Base-by-base conservation (phyloP, 2,329 filamentous ascomycete genomes). In the Cyanodermella asteris region DNA sequence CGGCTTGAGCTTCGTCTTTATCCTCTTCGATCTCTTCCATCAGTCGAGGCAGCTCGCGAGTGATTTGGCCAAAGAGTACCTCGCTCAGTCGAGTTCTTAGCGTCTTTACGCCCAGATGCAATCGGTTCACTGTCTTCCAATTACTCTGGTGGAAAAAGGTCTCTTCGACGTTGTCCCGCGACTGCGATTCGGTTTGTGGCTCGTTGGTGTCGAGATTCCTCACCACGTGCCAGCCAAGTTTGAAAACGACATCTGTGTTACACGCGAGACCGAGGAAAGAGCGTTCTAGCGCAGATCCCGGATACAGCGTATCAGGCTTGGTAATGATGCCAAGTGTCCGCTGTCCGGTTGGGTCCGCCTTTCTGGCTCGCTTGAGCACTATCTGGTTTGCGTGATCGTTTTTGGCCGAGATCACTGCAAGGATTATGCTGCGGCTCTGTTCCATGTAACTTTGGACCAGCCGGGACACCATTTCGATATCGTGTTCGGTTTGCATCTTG, bases 281-380 rank as follows among this genome's bases (percentile, higher is more conserved):
- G 28, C 7, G 28, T 37, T 27, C 36, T 17, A 32, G 28, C 15
- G 31, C 32, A n/a, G 41, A 42, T 1, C 38, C 41, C 9, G 22
- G 22, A 10, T 38, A 31, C 6, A 49, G 24, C 4, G 21, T 34
- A 32, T 57, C 53, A 7, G 47, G 48, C 24, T 53, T 55, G 5
- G 50, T 57, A 28, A 55, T 50, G 23, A 58, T 49, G 0, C 52
- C 52, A 9, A 58, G 34, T 2, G 49, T 56, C 1, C 52, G 43
- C 3, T 31, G 18, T 2, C 43, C 41, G 0, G 33, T 27, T 0
- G 42, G 41, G 33, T 55, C 50, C 23, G 44, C 32, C 15, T 44
- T 14, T 11, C 36, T 25, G 7, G 41, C 38, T 5, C 36, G 27
- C 12, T 40, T 34, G 5, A 53, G 37, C 21, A 23, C 21, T 8